Evolutionary conservation across 345 rosid species (phyloP).

Genomic region (Cardamine occulta): DNA sequence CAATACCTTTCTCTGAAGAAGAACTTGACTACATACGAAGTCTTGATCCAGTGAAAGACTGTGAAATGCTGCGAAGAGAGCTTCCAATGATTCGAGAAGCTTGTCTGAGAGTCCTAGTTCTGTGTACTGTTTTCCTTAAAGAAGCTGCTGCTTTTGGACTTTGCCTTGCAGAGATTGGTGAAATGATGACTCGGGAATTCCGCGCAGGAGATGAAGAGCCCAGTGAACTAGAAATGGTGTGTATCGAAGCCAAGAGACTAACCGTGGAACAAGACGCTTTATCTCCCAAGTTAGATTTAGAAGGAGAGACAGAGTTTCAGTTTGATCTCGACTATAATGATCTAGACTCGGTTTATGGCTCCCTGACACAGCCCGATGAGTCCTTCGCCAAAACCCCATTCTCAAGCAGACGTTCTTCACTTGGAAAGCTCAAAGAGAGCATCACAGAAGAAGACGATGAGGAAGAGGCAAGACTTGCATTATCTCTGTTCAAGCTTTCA

Average conservation of each 20-base stretch:
- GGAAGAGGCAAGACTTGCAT: conserved; percentile 18
- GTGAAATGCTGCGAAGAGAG: conserved; percentile 58
- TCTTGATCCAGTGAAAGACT: conserved; percentile 55
- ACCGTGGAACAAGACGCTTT: conserved; percentile 39
- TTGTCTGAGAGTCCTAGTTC: conserved; percentile 56
- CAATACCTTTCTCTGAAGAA: conserved; percentile 71
- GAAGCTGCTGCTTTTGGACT: conserved; percentile 60
- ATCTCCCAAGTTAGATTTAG: conserved; percentile 40
- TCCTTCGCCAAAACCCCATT: conserved; percentile 31
- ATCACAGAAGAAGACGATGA: conserved; percentile 26
- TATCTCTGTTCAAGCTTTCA: conserved; percentile 21
- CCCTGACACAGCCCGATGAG: conserved; percentile 7
- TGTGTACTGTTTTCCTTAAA: conserved; percentile 63
- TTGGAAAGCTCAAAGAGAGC: conserved; percentile 53
- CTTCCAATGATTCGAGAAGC: conserved; percentile 71
- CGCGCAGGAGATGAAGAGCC: conserved; percentile 59
- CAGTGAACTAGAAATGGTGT: conserved; percentile 62
- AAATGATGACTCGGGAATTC: conserved; percentile 71
- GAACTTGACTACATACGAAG: conserved; percentile 62
- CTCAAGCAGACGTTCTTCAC: conserved; percentile 44
- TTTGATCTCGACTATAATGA: conserved; percentile 54
- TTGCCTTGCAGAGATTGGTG: conserved; percentile 56
- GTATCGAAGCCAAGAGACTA: conserved; percentile 57
- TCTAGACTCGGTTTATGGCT: conserved; percentile 18
- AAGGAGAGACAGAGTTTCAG: conserved; percentile 47